Evolutionary conservation across 129 eudicot species (phyloP).

Genomic region (Escallonia herrerae): DNA sequence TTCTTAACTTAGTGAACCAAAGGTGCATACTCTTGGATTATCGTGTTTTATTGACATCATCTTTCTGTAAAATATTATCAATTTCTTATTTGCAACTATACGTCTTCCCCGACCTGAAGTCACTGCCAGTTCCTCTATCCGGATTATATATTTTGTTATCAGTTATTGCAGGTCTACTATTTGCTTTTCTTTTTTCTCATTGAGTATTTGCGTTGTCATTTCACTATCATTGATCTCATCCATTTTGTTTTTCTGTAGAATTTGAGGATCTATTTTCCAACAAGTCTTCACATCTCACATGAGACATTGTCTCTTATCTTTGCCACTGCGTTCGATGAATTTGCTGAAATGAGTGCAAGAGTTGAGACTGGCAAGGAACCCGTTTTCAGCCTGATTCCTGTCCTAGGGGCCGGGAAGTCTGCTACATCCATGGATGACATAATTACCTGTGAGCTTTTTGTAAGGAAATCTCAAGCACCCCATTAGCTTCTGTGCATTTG

Average conservation of each 20-base stretch:
- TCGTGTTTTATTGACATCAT: no score
- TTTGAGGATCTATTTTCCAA: slow-evolving; percentile 61
- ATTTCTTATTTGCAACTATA: no score
- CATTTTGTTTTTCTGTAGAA: slow-evolving; percentile 35
- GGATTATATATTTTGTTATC: no score
- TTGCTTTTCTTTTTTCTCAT: neutral
- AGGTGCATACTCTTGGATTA: no score
- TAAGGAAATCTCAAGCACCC: slow-evolving; percentile 36
- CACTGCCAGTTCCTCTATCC: no score
- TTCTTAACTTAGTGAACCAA: no score
- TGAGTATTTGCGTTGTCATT: neutral
- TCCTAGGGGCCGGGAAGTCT: slow-evolving; percentile 56
- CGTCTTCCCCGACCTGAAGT: no score
- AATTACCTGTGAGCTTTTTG: slow-evolving; percentile 75
- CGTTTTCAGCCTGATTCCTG: slow-evolving; percentile 69
- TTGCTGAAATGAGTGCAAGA: slow-evolving; percentile 36
- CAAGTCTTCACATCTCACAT: slow-evolving; percentile 39
- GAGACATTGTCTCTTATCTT: slow-evolving; percentile 44
- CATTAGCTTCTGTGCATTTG: neutral
- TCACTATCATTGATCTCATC: neutral
- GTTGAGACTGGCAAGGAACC: slow-evolving; percentile 25
- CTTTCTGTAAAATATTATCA: no score
- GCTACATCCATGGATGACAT: slow-evolving; percentile 61
- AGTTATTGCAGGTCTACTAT: no score
- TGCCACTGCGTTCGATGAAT: slow-evolving; percentile 42